Evolutionary conservation across 2,329 filamentous ascomycete genomes (phyloP).

Genomic region (Alternaria triticimaculans): DNA sequence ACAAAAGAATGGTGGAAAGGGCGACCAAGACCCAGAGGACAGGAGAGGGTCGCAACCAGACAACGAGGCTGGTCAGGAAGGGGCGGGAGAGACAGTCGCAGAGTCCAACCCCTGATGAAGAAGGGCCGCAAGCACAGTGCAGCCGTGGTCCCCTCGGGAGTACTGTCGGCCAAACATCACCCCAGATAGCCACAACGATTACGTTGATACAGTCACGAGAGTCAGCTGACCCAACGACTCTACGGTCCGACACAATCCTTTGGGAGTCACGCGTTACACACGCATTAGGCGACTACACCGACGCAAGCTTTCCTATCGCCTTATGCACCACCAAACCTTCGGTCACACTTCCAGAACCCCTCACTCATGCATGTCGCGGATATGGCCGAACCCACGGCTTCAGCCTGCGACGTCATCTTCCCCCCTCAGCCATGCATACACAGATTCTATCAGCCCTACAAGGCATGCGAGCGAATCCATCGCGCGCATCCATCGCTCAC

Average conservation of each 20-base stretch:
- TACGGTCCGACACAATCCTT: background rate
- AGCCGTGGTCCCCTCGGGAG: background rate
- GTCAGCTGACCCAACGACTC: background rate
- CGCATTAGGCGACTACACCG: background rate
- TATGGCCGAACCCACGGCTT: constrained; percentile 5
- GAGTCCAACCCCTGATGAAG: constrained; percentile 6
- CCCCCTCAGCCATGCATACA: constrained; percentile 5
- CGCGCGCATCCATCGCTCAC: constrained; percentile 4
- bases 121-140: background rate
- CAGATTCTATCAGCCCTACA: constrained; percentile 16
- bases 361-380: constrained; percentile 5
- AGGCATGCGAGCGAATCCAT: constrained; percentile 6
- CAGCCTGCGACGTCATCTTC: background rate
- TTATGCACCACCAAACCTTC: background rate
- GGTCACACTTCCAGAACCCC: constrained; percentile 13
- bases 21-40: constrained; percentile 22
- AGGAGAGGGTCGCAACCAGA: constrained; percentile 3
- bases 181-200: background rate
- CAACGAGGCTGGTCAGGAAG: background rate
- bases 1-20: constrained; percentile 5
- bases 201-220: background rate
- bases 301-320: background rate
- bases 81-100: background rate
- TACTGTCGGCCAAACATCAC: constrained; percentile 4
- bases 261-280: background rate